Evolutionary conservation across 805 yeast species (phyloP).

Genomic region (Zygosaccharomyces bailii): DNA sequence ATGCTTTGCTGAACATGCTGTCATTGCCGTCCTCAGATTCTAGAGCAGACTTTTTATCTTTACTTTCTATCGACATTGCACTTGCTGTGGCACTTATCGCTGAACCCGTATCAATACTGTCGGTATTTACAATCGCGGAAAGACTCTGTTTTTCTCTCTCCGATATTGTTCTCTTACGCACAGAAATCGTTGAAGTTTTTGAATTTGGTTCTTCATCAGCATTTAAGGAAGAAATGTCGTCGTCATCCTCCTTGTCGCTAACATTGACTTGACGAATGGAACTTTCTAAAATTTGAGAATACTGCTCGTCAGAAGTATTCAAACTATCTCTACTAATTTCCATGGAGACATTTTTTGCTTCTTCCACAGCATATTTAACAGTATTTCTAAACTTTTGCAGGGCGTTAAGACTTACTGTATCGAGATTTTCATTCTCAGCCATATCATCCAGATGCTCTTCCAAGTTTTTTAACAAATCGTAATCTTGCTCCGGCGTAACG

Average conservation of each 20-base stretch:
- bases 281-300: conserved; percentile 24
- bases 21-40: not conserved
- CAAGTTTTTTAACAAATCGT: conserved; percentile 28
- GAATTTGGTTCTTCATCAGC: not conserved
- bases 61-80: not conserved
- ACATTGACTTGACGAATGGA: not conserved
- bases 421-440: conserved; percentile 34
- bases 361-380: conserved; percentile 13
- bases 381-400: conserved; percentile 31
- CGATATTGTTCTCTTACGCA: conserved; percentile 4
- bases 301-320: conserved; percentile 20
- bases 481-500: conserved; percentile 37
- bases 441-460: conserved; percentile 29
- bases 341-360: conserved; percentile 11
- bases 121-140: no score
- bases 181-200: not conserved
- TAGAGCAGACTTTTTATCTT: not conserved
- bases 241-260: not conserved
- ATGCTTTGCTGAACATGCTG: not conserved
- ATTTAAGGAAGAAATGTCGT: not conserved
- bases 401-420: conserved; percentile 36
- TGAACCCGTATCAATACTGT: no score
- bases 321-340: conserved; percentile 4
- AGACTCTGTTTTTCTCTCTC: not conserved
- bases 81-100: no score